Evolutionary conservation across 2,329 filamentous ascomycete genomes (phyloP).

Genomic region (Cercospora sp.): DNA sequence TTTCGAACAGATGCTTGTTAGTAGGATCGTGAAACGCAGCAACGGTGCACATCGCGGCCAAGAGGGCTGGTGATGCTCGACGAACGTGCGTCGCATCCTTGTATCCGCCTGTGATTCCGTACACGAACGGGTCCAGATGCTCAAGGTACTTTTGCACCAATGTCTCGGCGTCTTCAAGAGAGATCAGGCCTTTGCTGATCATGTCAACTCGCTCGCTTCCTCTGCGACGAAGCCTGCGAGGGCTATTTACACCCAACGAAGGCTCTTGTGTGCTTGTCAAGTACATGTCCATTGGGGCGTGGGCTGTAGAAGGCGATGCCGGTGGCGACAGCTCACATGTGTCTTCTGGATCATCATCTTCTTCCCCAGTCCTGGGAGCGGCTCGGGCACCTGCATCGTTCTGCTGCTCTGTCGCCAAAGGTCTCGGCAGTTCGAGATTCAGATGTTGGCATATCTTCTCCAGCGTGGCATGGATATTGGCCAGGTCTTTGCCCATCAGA

Average conservation of each 20-base stretch:
- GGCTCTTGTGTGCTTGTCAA: slow-evolving; percentile 36
- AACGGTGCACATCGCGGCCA: slow-evolving; percentile 58
- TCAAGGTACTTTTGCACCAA: slow-evolving; percentile 46
- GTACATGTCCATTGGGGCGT: slow-evolving; percentile 25
- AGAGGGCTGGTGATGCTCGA: slow-evolving; percentile 56
- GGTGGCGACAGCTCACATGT: slow-evolving; percentile 31
- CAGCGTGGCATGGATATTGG: slow-evolving; percentile 38
- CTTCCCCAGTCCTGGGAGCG: neutral
- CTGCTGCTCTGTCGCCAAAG: slow-evolving; percentile 38
- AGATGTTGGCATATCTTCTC: slow-evolving; percentile 46
- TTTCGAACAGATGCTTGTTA: slow-evolving; percentile 53
- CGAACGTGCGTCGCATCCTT: slow-evolving; percentile 50
- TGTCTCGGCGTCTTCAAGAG: slow-evolving; percentile 44
- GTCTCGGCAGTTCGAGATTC: slow-evolving; percentile 41
- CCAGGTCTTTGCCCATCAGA: slow-evolving; percentile 28
- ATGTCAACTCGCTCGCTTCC: slow-evolving; percentile 50
- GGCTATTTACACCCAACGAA: slow-evolving; percentile 36
- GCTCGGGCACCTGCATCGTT: neutral
- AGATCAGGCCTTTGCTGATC: slow-evolving; percentile 52
- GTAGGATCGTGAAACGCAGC: slow-evolving; percentile 60
- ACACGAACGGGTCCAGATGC: slow-evolving; percentile 51
- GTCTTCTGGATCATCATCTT: slow-evolving; percentile 17
- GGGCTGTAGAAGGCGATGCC: slow-evolving; percentile 42
- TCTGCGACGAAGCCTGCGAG: slow-evolving; percentile 40
- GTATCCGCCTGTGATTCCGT: slow-evolving; percentile 50